Base-by-base conservation (phyloP, 192 early-diverging fungal species). In the Rhizophagus clarus region DNA sequence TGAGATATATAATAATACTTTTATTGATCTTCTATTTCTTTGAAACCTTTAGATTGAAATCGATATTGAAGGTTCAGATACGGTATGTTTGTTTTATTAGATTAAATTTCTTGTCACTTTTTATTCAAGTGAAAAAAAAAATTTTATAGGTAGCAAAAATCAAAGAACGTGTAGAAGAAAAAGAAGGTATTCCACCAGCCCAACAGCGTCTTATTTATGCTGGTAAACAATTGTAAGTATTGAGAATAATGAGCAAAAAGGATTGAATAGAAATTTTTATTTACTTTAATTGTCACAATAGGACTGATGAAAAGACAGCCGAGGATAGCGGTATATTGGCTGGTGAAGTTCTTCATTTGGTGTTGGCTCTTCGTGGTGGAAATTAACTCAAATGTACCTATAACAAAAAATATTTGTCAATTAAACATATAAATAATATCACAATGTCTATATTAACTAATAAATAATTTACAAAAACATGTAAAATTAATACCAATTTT, bases 151-250 rank as follows among this genome's bases (percentile, higher is more conserved):
- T 96, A 84, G 86, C 91, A 49, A 87, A 94, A 56, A 94, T 99
- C 87, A 98, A 98, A 86, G 92, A 98, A 79, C 86, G 91, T 76
- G 92, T 99, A 61, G 95, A 98, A 80, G 96, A 96, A 85, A 97
- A 97, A 87, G 96, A 98, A 83, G 98, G 97, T 73, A 99, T 99
- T 76, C 97, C 98, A 7, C 97, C 97, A 34, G 88, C 92, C 22
- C 98, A 99, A 84, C 98, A 99, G 81, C 91, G 97, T 76, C 85
- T 99, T 51, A 99, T 98, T 86, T 97, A 93, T 81, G 89, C 93
- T 75, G 97, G 97, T 74, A 96, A 95, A 86, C 97, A 98, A 89
- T 92, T 98, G 93, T 96, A 88, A 84, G 87, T 80, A 31, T 42
- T 20, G 20, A 20, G 28, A 8, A 49, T 17, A 84, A 60, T 68